phyloP scores from a whole-genome alignment of 768 basidiomycete species.

The Hericium erinaceus region DNA sequence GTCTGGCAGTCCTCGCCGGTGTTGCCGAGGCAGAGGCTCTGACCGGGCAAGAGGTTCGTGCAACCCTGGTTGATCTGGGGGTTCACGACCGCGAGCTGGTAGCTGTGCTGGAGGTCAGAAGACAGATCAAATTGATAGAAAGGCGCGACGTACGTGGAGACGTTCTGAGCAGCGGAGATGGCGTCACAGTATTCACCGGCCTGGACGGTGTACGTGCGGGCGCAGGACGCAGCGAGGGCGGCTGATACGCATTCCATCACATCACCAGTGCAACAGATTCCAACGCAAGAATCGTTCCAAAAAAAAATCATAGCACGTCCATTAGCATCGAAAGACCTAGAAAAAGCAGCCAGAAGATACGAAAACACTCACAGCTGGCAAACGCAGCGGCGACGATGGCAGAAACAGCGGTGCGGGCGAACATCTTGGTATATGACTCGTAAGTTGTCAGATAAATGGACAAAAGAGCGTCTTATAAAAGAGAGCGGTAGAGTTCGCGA shows the following conservation, averaged over 20 bases:
- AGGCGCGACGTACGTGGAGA: conserved; percentile 43
- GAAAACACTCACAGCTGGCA: conserved; percentile 29
- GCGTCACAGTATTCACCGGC: conserved; percentile 55
- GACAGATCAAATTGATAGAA: background rate
- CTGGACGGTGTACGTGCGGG: conserved; percentile 49
- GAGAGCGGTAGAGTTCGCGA: background rate
- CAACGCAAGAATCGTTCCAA: background rate
- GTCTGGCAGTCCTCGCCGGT: conserved; percentile 49
- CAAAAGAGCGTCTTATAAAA: background rate
- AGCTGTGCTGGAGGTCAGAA: conserved; percentile 29
- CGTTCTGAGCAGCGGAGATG: conserved; percentile 53
- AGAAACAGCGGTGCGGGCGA: conserved; percentile 27
- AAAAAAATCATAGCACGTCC: background rate
- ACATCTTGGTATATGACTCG: conserved; percentile 21
- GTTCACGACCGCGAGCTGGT: conserved; percentile 67
- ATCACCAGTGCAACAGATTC: background rate
- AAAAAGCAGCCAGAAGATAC: background rate
- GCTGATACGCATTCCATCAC: background rate
- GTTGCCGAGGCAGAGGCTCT: conserved; percentile 52
- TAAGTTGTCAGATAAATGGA: background rate
- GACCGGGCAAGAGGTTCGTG: conserved; percentile 45
- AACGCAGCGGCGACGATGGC: conserved; percentile 38
- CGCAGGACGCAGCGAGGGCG: conserved; percentile 34
- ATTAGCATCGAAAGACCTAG: background rate
- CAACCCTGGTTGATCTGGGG: conserved; percentile 42